A percentile compares a stretch with the other conserved stretches of the same genome.
These are phyloP conservation scores for Pythium biforme DNA, from an alignment of 352 stramenopile genomes.

Conservation along the genomic window DNA sequence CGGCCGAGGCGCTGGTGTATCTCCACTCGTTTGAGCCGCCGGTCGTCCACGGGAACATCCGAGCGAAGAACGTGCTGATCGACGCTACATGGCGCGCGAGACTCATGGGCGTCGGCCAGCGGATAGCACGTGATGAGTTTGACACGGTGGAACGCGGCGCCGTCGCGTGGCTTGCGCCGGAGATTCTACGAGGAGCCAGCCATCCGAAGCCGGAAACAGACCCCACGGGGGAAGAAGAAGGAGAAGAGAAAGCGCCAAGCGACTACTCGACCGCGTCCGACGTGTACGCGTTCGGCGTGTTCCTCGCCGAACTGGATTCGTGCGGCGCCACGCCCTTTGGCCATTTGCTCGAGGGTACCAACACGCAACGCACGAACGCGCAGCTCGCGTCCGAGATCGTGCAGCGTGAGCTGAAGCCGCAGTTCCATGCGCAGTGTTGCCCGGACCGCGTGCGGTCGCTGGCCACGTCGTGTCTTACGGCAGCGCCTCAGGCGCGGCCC, in stretches of 20 bases:
- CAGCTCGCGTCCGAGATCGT: background rate
- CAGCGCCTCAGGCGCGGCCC: background rate
- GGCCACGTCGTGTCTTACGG: background rate
- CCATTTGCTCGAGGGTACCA: background rate
- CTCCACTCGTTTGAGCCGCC: conserved; percentile 41
- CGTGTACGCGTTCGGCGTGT: conserved; percentile 73
- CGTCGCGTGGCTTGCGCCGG: background rate
- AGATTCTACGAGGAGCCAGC: background rate
- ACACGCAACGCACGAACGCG: background rate
- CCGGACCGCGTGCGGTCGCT: background rate
- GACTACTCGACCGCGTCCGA: conserved; percentile 30
- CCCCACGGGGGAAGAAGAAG: background rate
- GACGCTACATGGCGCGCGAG: background rate
- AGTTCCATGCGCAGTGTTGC: background rate
- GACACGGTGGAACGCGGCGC: background rate
- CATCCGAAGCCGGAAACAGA: background rate
- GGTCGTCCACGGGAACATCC: conserved; percentile 8
- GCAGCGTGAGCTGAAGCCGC: background rate
- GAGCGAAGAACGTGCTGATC: conserved; percentile 1
- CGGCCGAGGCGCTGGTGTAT: conserved; percentile 59
- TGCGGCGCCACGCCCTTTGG: conserved; percentile 14
- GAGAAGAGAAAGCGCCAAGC: background rate
- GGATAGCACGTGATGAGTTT: background rate
- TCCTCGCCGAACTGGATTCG: conserved; percentile 61
- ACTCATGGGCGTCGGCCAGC: background rate